These are phyloP conservation scores for Stachybotrys elegans DNA, from an alignment of 2,329 filamentous ascomycete genomes.

Conservation along the genomic window DNA sequence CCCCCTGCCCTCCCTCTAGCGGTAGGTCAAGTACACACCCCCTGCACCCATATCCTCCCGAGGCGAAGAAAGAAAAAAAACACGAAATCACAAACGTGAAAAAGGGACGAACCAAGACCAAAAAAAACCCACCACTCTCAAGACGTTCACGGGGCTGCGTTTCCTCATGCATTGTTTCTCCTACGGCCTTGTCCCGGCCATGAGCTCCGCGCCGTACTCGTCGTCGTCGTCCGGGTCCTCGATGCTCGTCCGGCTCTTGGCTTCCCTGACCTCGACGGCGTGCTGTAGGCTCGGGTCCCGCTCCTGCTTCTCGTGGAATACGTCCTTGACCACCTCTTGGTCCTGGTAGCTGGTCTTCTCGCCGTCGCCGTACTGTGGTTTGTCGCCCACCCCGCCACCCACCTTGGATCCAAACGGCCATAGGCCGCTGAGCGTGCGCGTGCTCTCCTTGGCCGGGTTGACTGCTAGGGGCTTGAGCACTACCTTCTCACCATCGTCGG, in stretches of 20 bases:
- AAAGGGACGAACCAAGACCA: neutral
- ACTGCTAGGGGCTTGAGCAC: slow-evolving; percentile 51
- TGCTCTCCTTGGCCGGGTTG: slow-evolving; percentile 40
- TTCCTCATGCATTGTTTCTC: slow-evolving; percentile 7
- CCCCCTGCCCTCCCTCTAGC: too few species aligned
- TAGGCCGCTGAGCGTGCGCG: slow-evolving; percentile 44
- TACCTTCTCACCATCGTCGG: slow-evolving; percentile 32
- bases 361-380: slow-evolving; percentile 17
- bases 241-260: slow-evolving; percentile 50
- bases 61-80: neutral
- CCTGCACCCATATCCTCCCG: neutral
- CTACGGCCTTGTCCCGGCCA: slow-evolving; percentile 2
- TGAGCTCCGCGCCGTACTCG: slow-evolving; percentile 15
- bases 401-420: slow-evolving; percentile 51
- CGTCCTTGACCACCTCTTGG: slow-evolving; percentile 7
- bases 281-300: slow-evolving; percentile 1
- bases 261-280: slow-evolving; percentile 49
- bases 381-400: slow-evolving; percentile 13
- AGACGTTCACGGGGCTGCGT: neutral
- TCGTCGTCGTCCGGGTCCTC: slow-evolving; percentile 53
- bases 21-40: too few species aligned
- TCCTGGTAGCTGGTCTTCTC: slow-evolving; percentile 23
- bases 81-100: neutral
- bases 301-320: slow-evolving; percentile 5
- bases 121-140: neutral